Conservation (phyloP, 148 eudicot species). For the Nepenthes mirabilis region DNA sequence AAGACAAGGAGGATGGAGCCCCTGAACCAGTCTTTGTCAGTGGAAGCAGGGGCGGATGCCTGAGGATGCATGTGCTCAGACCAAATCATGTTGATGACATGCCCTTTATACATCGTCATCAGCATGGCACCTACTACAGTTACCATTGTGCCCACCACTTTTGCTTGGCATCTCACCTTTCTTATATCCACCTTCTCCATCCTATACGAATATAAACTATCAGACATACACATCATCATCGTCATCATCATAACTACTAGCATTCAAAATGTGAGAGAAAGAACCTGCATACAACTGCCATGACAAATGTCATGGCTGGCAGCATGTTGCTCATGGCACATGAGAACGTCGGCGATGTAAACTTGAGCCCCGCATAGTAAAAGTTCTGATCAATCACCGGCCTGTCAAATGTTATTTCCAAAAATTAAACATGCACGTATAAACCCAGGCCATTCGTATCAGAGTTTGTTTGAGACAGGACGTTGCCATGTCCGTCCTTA, state of each 20-base stretch:
- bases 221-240: not conserved
- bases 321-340: conserved; percentile 98
- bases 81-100: conserved; percentile 10
- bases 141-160: conserved; percentile 78
- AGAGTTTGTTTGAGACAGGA: too few relatives aligned
- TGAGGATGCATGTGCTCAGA: conserved; percentile 1
- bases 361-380: conserved; percentile 81
- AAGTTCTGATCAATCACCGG: conserved; percentile 91
- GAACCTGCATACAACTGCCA: conserved; percentile 82
- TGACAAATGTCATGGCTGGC: conserved; percentile 92
- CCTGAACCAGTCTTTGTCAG: conserved; percentile 15
- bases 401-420: conserved; percentile 16
- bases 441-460: too few relatives aligned
- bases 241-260: not conserved
- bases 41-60: not conserved
- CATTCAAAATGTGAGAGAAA: not conserved
- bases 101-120: conserved; percentile 87
- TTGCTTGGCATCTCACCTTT: conserved; percentile 71
- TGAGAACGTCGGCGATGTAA: conserved; percentile 88
- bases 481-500: too few relatives aligned
- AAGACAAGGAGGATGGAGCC: conserved; percentile 17
- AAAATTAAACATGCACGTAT: too few relatives aligned
- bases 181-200: conserved; percentile 77
- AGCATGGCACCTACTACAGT: conserved; percentile 94
- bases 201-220: conserved; percentile 13